Percentiles rank a stretch among this genome's conserved stretches.
Evolutionary conservation across 106 monocot species (phyloP).

Genomic region (Phalaenopsis aphrodite): DNA sequence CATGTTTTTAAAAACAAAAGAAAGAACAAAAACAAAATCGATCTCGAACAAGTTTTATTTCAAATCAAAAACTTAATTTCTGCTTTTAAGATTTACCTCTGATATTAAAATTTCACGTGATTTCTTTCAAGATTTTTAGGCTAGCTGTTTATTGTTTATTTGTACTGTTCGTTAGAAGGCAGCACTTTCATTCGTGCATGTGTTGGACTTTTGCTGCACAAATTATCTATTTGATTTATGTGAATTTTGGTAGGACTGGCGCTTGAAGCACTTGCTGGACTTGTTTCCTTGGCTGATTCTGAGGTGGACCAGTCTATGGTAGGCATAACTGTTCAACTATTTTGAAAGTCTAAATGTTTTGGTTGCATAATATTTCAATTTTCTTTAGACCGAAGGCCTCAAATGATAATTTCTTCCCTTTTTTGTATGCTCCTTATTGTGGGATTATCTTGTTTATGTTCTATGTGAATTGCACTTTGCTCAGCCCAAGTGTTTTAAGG

Average conservation of each 20-base stretch:
- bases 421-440: neutral
- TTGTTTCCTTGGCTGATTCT: slow-evolving; percentile 55
- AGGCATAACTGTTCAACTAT: neutral
- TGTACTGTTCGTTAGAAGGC: neutral
- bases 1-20: too few relatives aligned
- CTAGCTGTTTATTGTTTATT: neutral
- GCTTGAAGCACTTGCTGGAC: slow-evolving; percentile 83
- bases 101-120: too few relatives aligned
- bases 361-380: slow-evolving; percentile 3
- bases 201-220: neutral
- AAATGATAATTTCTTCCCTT: neutral
- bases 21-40: too few relatives aligned
- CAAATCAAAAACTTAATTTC: too few relatives aligned
- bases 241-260: slow-evolving; percentile 54
- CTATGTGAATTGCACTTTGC: neutral
- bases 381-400: neutral
- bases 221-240: neutral
- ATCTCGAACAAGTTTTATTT: too few relatives aligned
- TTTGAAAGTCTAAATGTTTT: neutral
- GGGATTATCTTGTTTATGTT: neutral
- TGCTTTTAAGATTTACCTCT: neutral
- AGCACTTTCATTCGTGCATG: neutral
- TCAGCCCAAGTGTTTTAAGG: neutral
- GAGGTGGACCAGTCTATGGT: slow-evolving; percentile 90
- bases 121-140: neutral